Evolutionary conservation across 164 flowering plant species (phyloP).

Genomic region (Stephania japonica): DNA sequence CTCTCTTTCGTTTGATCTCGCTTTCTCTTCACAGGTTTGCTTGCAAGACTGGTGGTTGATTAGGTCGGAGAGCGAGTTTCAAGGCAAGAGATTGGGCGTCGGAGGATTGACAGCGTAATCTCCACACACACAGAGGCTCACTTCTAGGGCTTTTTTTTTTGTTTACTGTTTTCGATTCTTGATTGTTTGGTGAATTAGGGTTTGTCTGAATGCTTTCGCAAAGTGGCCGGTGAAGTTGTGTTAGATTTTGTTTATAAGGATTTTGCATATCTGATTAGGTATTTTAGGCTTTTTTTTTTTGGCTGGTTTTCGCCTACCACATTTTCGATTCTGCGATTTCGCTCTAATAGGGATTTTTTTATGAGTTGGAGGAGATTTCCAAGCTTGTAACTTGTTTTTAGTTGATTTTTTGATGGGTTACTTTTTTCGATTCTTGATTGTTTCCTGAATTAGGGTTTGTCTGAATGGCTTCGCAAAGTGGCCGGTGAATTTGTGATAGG

Average conservation of each 20-base stretch:
- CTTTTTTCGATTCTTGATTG: no score
- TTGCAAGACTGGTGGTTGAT: constrained; percentile 64
- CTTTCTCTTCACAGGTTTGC: constrained; percentile 30
- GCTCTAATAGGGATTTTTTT: not conserved
- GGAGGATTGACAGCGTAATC: constrained; percentile 32
- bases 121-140: not conserved
- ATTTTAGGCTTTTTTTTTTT: no score
- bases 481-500: no score
- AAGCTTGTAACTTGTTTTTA: no score
- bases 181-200: not conserved
- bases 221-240: no score
- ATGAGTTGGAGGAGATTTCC: no score
- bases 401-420: no score
- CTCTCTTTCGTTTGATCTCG: not conserved
- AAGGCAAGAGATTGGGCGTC: constrained; percentile 41
- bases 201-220: no score
- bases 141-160: constrained; percentile 17
- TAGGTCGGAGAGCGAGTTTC: constrained; percentile 23
- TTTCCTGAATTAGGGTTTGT: no score
- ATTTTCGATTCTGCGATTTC: not conserved
- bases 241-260: no score
- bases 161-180: not conserved
- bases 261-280: no score
- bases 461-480: no score
- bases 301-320: not conserved